Conservation (phyloP, 768 basidiomycete species). For the Russula compacta region DNA sequence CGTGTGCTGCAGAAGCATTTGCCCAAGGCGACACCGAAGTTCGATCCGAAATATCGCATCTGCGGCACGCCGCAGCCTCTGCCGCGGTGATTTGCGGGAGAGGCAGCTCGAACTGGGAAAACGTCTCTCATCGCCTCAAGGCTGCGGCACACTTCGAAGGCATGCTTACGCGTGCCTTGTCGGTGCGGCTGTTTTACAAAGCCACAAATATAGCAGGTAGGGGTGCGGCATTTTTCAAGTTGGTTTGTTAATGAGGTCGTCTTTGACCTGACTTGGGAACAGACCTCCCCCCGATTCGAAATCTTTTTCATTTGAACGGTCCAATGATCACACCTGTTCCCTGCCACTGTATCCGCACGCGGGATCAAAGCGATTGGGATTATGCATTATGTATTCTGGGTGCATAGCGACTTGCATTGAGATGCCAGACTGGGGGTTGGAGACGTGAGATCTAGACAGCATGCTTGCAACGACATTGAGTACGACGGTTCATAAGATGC, state of each 20-base stretch:
- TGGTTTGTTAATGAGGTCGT: neutral
- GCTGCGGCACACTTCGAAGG: constrained; percentile 16
- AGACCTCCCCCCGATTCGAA: constrained; percentile 4
- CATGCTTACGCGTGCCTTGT: constrained; percentile 26
- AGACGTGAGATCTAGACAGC: constrained; percentile 5
- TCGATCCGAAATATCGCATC: constrained; percentile 7
- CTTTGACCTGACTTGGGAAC: neutral
- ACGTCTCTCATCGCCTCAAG: constrained; percentile 10
- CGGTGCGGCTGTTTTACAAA: constrained; percentile 40
- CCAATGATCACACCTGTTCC: constrained; percentile 44
- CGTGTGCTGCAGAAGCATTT: neutral
- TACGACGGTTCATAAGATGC: neutral
- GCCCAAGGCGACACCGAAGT: neutral
- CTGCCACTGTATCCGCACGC: constrained; percentile 41
- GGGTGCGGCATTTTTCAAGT: constrained; percentile 18
- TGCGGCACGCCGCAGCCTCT: constrained; percentile 4
- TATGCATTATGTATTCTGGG: constrained; percentile 43
- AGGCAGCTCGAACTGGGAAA: constrained; percentile 4
- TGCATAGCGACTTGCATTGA: constrained; percentile 6
- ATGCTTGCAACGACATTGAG: constrained; percentile 1
- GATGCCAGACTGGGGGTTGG: neutral
- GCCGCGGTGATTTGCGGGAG: constrained; percentile 16
- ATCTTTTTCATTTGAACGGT: constrained; percentile 2
- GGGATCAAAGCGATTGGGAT: constrained; percentile 41
- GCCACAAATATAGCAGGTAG: neutral